These are phyloP conservation scores for Aspergillus piperis DNA, from an alignment of 2,329 filamentous ascomycete species.

Conservation along the genomic window DNA sequence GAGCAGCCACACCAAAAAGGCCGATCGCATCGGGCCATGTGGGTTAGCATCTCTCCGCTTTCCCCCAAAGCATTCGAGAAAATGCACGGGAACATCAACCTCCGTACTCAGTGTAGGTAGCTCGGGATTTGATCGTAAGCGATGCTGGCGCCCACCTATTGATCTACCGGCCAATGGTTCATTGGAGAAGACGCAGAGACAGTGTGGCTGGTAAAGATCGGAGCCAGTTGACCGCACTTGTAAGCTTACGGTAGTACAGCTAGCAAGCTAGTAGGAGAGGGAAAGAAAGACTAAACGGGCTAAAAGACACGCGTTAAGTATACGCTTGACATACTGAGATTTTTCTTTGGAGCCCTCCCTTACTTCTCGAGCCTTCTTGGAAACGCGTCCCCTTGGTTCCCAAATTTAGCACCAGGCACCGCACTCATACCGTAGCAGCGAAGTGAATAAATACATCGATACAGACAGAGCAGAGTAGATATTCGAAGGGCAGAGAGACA, in stretches of 20 bases:
- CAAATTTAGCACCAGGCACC: no score
- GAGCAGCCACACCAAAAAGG: not conserved
- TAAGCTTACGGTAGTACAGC: no score
- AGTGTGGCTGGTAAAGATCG: no score
- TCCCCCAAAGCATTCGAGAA: not conserved
- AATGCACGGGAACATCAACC: not conserved
- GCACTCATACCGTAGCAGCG: no score
- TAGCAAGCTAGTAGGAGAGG: no score
- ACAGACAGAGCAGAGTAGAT: not conserved
- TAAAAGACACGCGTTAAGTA: not conserved
- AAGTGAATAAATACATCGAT: not conserved
- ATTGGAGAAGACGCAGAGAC: no score
- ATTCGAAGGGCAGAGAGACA: not conserved
- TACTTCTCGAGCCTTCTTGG: not conserved
- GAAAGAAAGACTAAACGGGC: no score
- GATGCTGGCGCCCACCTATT: no score
- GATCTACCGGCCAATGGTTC: no score
- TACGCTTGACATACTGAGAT: not conserved
- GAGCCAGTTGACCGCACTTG: no score
- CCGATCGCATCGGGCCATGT: not conserved
- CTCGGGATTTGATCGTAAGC: no score
- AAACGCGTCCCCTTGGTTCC: no score
- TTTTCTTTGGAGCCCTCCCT: not conserved
- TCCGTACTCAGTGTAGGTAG: not conserved
- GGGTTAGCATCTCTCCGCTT: not conserved